Evolutionary conservation across 768 basidiomycete species (phyloP), one percentile per base, ranked within the genome.

Genomic region (Suillus clintonianus): DNA sequence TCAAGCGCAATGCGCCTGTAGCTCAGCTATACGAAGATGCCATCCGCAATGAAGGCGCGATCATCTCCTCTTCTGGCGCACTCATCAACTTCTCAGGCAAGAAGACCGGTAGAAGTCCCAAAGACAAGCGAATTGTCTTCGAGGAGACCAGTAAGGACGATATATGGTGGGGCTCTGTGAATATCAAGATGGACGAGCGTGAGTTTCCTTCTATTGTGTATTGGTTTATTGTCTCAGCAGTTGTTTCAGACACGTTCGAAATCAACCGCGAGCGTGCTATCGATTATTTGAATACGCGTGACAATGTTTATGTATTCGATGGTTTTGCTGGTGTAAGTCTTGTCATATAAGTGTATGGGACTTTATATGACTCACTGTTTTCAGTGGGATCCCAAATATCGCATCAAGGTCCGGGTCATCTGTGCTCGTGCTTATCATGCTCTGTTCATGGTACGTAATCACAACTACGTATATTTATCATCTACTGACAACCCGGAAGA

Each of bases 1-100:
- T 99, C 79, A 96, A 94, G 80, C 92, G 94, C 79, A 97, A 97
- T 68, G 94, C 94, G 2, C 85, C 94, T 24, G 88, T 90, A 48
- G 94, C 96, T 1, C 85, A 89, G 70, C 90, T 97, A 47, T 97
- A 97, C 80, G 97, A 99, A 75, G 97, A 99, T 71, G 97, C 97
- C 70, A 90, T 99, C 81, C 90, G 94, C 69, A 97, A 98, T 79
- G 97, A 99, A 76, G 97, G 97, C 64, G 97, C 97, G 71, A 93
- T 99, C 82, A 92, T 99, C 80, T 96, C 97, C 61, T 89, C 92
- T 37, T 92, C 89, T 7, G 97, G 97, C 59, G 95, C 97, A 22
- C 83, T 99, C 71, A 99, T 99, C 89, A 99, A 99, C 86, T 99
- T 99, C 73, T 97, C 95, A 10, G 97, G 97, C 32, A 99, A 98